These are phyloP conservation scores for Chlorella sp. DNA, from an alignment of 139 green algal genomes.

Conservation along the genomic window DNA sequence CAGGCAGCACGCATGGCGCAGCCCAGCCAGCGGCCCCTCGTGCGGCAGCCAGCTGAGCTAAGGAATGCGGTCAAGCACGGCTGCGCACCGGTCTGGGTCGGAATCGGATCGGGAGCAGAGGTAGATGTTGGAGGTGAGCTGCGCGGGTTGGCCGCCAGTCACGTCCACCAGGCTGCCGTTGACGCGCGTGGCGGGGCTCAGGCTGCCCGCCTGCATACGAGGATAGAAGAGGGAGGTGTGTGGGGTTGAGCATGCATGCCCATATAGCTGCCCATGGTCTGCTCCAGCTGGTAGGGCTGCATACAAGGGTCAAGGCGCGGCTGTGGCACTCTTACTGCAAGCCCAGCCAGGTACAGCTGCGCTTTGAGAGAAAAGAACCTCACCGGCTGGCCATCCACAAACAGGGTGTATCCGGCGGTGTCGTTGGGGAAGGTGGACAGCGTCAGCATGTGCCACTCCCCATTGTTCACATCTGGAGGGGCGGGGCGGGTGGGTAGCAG, in stretches of 20 bases:
- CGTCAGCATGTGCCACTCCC: slow-evolving; percentile 79
- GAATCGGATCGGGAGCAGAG: slow-evolving; percentile 50
- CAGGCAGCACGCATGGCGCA: too few species aligned
- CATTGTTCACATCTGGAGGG: slow-evolving; percentile 54
- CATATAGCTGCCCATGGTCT: too few species aligned
- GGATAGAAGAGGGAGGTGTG: not conserved
- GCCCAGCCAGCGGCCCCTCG: too few species aligned
- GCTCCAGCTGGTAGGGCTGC: too few species aligned
- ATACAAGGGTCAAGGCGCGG: too few species aligned
- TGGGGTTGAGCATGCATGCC: not conserved
- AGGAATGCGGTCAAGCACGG: too few species aligned
- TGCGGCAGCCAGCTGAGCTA: too few species aligned
- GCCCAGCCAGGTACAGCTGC: too few species aligned
- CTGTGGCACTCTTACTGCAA: too few species aligned
- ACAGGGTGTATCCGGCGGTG: slow-evolving; percentile 54
- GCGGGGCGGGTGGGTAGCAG: not conserved
- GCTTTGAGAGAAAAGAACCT: too few species aligned
- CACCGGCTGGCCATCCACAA: slow-evolving; percentile 55
- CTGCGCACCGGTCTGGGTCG: slow-evolving; percentile 16
- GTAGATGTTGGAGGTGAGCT: slow-evolving; percentile 28
- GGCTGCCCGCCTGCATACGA: not conserved
- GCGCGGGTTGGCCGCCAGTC: slow-evolving; percentile 32
- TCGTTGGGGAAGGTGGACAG: slow-evolving; percentile 53
- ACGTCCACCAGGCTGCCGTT: not conserved
- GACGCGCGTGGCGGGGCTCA: not conserved